Evolutionary conservation across 768 basidiomycete genomes (phyloP).

Genomic region (Psilocybe sp.): DNA sequence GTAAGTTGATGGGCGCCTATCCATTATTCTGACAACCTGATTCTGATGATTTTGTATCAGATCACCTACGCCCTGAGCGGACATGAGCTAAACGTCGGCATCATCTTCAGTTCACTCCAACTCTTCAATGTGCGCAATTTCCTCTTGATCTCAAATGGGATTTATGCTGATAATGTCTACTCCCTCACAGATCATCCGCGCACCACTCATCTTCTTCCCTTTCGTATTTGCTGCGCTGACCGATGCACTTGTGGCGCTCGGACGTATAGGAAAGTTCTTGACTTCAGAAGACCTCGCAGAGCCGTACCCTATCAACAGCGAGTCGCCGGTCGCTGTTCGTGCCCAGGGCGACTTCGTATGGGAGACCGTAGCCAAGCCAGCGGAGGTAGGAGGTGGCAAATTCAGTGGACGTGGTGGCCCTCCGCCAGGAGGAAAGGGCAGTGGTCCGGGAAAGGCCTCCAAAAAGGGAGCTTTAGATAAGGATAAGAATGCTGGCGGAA

Average conservation of each 20-base stretch:
- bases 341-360: constrained; percentile 52
- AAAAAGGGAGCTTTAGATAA: constrained; percentile 1
- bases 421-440: not conserved
- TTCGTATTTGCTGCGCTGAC: constrained; percentile 47
- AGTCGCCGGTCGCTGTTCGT: constrained; percentile 36
- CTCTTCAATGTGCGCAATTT: constrained; percentile 47
- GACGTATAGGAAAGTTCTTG: constrained; percentile 49
- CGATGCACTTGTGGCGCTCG: constrained; percentile 50
- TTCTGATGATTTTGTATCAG: constrained; percentile 24
- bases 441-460: not conserved
- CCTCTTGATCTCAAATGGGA: not conserved
- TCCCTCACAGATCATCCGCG: constrained; percentile 46
- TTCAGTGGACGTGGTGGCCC: constrained; percentile 6
- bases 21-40: not conserved
- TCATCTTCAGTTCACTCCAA: constrained; percentile 57
- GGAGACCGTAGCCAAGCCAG: constrained; percentile 36
- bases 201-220: constrained; percentile 55
- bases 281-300: constrained; percentile 53
- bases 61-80: constrained; percentile 63
- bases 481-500: not conserved
- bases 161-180: not conserved
- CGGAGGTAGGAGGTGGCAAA: constrained; percentile 10
- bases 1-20: constrained; percentile 29
- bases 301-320: constrained; percentile 40
- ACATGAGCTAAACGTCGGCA: constrained; percentile 49